Base-by-base conservation (phyloP, 805 yeast genomes). In the Saccharomycopsis fibuligera region DNA sequence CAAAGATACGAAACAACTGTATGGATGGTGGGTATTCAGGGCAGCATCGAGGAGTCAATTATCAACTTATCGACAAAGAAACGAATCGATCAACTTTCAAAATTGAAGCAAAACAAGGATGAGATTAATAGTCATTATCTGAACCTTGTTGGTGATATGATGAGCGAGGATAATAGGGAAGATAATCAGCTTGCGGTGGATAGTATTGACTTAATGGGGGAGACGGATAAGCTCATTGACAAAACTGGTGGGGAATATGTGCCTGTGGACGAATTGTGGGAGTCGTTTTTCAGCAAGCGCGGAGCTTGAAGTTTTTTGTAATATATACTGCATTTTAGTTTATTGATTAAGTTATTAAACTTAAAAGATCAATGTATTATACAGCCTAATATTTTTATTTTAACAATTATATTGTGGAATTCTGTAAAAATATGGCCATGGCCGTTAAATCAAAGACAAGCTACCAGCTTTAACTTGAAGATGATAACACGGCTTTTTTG, bases 21-120 rank as follows among this genome's bases (percentile, higher is more conserved):
- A 1, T 93, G 98, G 96, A 83, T 85, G 77, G 89, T 91, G 67
- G 81, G 85, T 22, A 83, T 90, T 48, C 78, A 76, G 48, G 81
- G 83, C 36, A 80, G 96, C 0, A 95, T 93, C 14, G 99, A 93
- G 63, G 96, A 91, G 60, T 83, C 87, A 40, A 86, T 93, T 41
- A 76, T 87, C 30, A 65, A 77, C n/a, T 62, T 84, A 47, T 75
- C 88, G 0, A 79, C 89, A 0, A 72, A 76, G 51, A 79, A 77
- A 56, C 67, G 93, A 42, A 56, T 81, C 12, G 69, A 68, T 49
- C 70, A 69, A 54, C 58, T 66, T 43, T 61, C 61, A 8, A 33
- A 57, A 59, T 41, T 62, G 60, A 40, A 56, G 41, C 16, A 46
- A 10, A 17, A 31, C n/a, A 42, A 47, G 22, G 48, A 31, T n/a